Conservation (phyloP, 2,329 filamentous ascomycete species). For the Catunica adiposa region DNA sequence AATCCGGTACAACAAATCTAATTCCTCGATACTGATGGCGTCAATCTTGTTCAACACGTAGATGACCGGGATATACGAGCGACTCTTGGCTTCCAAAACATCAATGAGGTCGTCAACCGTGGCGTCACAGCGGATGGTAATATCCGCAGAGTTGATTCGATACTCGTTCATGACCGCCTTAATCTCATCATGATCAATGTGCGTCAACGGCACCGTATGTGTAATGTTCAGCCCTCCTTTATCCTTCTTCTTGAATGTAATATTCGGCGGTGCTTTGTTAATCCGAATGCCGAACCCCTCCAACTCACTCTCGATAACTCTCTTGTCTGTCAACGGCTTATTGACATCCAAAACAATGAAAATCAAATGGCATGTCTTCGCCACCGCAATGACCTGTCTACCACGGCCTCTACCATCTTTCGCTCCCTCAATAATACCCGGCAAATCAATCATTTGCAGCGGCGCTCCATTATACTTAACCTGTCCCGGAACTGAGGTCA, state of each 20-base stretch:
- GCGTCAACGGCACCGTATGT: slow-evolving; percentile 77
- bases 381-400: slow-evolving; percentile 94
- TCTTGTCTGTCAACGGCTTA: slow-evolving; percentile 93
- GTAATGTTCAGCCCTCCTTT: slow-evolving; percentile 94
- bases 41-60: slow-evolving; percentile 99
- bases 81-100: slow-evolving; percentile 79
- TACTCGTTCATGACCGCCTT: slow-evolving; percentile 97
- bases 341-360: slow-evolving; percentile 98
- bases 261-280: slow-evolving; percentile 94
- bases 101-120: slow-evolving; percentile 97
- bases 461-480: slow-evolving; percentile 93
- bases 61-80: slow-evolving; percentile 96
- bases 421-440: slow-evolving; percentile 95
- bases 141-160: slow-evolving; percentile 88
- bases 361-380: slow-evolving; percentile 96
- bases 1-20: slow-evolving; percentile 90
- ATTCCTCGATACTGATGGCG: slow-evolving; percentile 90
- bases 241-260: slow-evolving; percentile 99
- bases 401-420: slow-evolving; percentile 97
- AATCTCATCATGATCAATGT: slow-evolving; percentile 93
- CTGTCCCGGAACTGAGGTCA: slow-evolving; percentile 93
- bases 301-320: slow-evolving; percentile 83
- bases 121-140: slow-evolving; percentile 92
- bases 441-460: slow-evolving; percentile 94
- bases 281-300: slow-evolving; percentile 96